Conservation (phyloP, 2,329 filamentous ascomycete genomes). For the Colletotrichum eremochloae region DNA sequence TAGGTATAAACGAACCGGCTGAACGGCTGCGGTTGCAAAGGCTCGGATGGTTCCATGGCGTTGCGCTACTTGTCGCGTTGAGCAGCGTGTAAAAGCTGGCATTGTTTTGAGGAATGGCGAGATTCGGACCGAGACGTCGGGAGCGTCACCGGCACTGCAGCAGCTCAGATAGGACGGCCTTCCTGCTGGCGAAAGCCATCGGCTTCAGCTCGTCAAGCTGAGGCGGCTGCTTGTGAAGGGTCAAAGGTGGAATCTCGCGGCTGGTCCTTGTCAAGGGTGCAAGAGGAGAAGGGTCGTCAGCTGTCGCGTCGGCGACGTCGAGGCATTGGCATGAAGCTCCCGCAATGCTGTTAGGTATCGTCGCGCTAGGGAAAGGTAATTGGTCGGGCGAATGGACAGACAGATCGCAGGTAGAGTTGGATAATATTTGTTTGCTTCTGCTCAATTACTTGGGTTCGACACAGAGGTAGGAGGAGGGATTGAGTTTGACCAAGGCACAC, state of each 20-base stretch:
- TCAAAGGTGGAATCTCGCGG: constrained; percentile 7
- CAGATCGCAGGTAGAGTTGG: not conserved
- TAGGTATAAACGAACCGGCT: not conserved
- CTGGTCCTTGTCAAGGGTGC: constrained; percentile 11
- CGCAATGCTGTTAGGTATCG: constrained; percentile 16
- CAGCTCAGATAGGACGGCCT: constrained; percentile 37
- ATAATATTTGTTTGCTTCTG: constrained; percentile 12
- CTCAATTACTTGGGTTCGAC: constrained; percentile 3
- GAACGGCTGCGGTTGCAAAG: not conserved
- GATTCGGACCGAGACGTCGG: constrained; percentile 9
- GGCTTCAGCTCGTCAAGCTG: constrained; percentile 24
- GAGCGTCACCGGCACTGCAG: constrained; percentile 38
- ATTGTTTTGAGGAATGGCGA: constrained; percentile 27
- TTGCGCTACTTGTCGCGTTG: constrained; percentile 35
- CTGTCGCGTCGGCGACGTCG: constrained; percentile 32
- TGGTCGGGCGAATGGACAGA: not conserved
- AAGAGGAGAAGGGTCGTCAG: constrained; percentile 32
- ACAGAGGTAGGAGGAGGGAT: constrained; percentile 9
- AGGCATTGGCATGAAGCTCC: constrained; percentile 39
- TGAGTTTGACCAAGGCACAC: constrained; percentile 31
- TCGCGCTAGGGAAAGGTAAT: not conserved
- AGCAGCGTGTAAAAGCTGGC: constrained; percentile 26
- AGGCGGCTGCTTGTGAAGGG: constrained; percentile 1
- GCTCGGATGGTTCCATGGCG: constrained; percentile 15
- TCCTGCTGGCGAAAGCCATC: constrained; percentile 38